These are phyloP conservation scores for Pseudozyma thailandica DNA, from an alignment of 1,284 basidiomycete genomes.

Conservation along the genomic window DNA sequence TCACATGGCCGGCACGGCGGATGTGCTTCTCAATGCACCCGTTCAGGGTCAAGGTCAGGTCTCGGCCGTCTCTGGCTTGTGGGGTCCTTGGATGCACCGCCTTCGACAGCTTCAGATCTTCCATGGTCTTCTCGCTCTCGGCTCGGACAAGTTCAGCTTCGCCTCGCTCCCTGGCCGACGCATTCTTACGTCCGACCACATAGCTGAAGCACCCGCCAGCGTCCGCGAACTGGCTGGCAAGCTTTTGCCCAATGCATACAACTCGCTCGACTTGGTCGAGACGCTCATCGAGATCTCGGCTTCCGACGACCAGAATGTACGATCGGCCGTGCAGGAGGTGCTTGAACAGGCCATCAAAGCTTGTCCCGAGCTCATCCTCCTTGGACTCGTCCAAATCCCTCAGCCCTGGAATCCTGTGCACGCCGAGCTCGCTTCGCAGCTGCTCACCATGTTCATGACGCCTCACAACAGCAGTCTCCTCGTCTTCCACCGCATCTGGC, in stretches of 20 bases:
- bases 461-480: slow-evolving; percentile 93
- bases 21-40: slow-evolving; percentile 59
- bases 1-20: slow-evolving; percentile 52
- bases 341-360: slow-evolving; percentile 71
- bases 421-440: slow-evolving; percentile 82
- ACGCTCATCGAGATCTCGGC: slow-evolving; percentile 88
- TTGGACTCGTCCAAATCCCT: slow-evolving; percentile 89
- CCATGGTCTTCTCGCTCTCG: slow-evolving; percentile 83
- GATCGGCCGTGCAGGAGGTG: slow-evolving; percentile 59
- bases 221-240: slow-evolving; percentile 74
- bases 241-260: slow-evolving; percentile 91
- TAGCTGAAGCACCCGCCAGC: slow-evolving; percentile 78
- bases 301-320: slow-evolving; percentile 75
- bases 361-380: slow-evolving; percentile 91
- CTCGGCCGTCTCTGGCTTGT: slow-evolving; percentile 70
- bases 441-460: slow-evolving; percentile 88
- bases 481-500: slow-evolving; percentile 95
- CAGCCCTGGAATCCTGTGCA: slow-evolving; percentile 87
- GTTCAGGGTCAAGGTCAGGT: slow-evolving; percentile 14
- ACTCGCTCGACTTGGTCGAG: slow-evolving; percentile 89
- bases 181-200: slow-evolving; percentile 53
- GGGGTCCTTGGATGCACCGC: slow-evolving; percentile 79
- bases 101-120: slow-evolving; percentile 87
- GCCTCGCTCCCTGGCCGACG: slow-evolving; percentile 54
- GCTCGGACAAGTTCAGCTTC: slow-evolving; percentile 84